A percentile compares a stretch with the other conserved stretches of the same genome.
These are phyloP conservation scores for Kodamaea restingae DNA, from an alignment of 805 yeast species.

Conservation along the genomic window DNA sequence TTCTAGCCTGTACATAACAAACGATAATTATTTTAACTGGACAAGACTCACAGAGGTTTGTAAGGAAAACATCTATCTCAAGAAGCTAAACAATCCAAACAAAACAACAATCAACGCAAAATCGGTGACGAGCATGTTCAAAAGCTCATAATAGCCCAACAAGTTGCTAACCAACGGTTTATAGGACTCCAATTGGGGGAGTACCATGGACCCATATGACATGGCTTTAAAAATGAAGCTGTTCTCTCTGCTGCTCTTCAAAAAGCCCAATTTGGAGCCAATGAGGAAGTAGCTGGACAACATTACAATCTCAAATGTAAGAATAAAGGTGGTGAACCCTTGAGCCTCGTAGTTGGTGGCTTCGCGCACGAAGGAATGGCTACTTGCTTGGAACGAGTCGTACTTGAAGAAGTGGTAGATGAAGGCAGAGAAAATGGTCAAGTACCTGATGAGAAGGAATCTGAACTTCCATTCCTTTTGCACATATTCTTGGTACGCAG, in stretches of 20 bases:
- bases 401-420: constrained; percentile 28
- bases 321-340: constrained; percentile 25
- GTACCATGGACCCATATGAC: constrained; percentile 30
- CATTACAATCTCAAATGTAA: constrained; percentile 30
- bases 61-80: constrained; percentile 6
- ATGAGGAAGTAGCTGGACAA: constrained; percentile 32
- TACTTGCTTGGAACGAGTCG: constrained; percentile 23
- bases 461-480: constrained; percentile 30
- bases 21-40: too few relatives aligned
- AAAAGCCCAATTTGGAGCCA: constrained; percentile 21
- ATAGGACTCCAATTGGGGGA: constrained; percentile 29
- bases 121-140: constrained; percentile 36
- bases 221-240: constrained; percentile 25
- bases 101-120: constrained; percentile 32
- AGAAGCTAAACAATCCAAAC: constrained; percentile 34
- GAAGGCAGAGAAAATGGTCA: constrained; percentile 28
- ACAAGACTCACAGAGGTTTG: too few relatives aligned
- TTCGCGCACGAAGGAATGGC: constrained; percentile 24
- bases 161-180: constrained; percentile 26
- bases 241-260: constrained; percentile 22
- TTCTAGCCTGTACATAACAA: background rate
- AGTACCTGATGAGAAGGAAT: constrained; percentile 29
- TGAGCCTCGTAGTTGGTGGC: constrained; percentile 8
- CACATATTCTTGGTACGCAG: constrained; percentile 28
- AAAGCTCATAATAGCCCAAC: constrained; percentile 35